Percentiles rank a stretch among this genome's conserved stretches.
These are phyloP conservation scores for Gastrolobium villosum DNA, from an alignment of 306 rosid species.

Conservation along the genomic window DNA sequence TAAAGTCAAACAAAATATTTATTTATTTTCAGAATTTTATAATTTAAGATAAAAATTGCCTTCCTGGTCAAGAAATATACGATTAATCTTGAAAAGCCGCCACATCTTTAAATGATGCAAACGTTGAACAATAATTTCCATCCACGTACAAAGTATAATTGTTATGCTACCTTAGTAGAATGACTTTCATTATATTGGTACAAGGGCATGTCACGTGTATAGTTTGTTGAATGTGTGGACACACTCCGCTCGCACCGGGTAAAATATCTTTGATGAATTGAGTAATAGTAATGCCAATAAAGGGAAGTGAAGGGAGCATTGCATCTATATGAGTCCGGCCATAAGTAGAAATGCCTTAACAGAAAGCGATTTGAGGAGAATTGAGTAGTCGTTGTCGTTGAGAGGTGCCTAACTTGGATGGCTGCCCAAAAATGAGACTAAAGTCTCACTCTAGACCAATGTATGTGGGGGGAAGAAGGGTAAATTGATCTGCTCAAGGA, in stretches of 20 bases:
- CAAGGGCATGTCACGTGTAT: neutral
- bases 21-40: too few species aligned
- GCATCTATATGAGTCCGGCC: neutral
- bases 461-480: neutral
- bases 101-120: neutral
- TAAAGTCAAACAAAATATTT: too few species aligned
- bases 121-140: too few species aligned
- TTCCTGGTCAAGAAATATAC: neutral
- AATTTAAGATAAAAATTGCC: neutral
- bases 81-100: neutral
- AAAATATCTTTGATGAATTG: neutral
- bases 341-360: slow-evolving; percentile 9
- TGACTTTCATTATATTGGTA: neutral
- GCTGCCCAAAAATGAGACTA: slow-evolving; percentile 16
- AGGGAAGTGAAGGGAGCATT: slow-evolving; percentile 17
- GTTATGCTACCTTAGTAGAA: neutral
- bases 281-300: neutral
- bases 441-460: neutral
- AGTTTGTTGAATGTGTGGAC: slow-evolving; percentile 6
- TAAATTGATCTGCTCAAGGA: neutral
- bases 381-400: slow-evolving; percentile 42
- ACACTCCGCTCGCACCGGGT: neutral
- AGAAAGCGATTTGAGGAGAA: slow-evolving; percentile 14
- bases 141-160: too few species aligned
- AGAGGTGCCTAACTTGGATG: slow-evolving; percentile 52